Conservation (phyloP, 129 eudicot genomes). For the Escallonia herrerae region DNA sequence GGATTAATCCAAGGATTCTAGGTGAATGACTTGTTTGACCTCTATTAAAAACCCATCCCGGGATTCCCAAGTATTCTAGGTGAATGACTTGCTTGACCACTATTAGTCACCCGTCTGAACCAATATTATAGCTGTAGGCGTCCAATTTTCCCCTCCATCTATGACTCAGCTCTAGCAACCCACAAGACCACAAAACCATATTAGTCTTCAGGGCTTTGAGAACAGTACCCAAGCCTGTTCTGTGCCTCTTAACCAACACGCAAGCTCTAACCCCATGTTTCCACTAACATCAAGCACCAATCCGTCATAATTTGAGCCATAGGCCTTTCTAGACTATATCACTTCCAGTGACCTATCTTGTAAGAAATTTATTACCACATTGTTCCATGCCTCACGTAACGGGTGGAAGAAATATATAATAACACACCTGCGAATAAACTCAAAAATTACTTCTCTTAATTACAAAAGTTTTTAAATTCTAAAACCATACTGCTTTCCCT, state of each 20-base stretch:
- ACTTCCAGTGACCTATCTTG: not conserved
- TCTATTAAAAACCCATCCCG: too few relatives aligned
- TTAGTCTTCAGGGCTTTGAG: not conserved
- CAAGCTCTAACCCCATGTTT: not conserved
- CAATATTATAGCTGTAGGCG: too few relatives aligned
- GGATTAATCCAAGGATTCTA: too few relatives aligned
- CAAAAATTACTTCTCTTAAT: too few relatives aligned
- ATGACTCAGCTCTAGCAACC: not conserved
- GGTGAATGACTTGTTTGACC: too few relatives aligned
- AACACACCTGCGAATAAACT: too few relatives aligned
- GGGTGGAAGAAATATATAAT: too few relatives aligned
- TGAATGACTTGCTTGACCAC: too few relatives aligned
- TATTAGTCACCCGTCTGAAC: too few relatives aligned
- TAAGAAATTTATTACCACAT: not conserved
- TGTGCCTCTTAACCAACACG: not conserved
- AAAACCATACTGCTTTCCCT: too few relatives aligned
- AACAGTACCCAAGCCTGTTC: not conserved
- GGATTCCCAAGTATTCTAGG: too few relatives aligned
- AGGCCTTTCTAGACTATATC: not conserved
- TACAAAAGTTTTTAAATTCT: too few relatives aligned
- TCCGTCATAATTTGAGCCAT: not conserved
- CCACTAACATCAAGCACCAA: not conserved
- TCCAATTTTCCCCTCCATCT: not conserved
- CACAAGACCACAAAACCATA: not conserved
- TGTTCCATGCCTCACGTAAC: not conserved